phyloP scores from a whole-genome alignment of 805 yeast species.

The Myxozyma neglecta region DNA sequence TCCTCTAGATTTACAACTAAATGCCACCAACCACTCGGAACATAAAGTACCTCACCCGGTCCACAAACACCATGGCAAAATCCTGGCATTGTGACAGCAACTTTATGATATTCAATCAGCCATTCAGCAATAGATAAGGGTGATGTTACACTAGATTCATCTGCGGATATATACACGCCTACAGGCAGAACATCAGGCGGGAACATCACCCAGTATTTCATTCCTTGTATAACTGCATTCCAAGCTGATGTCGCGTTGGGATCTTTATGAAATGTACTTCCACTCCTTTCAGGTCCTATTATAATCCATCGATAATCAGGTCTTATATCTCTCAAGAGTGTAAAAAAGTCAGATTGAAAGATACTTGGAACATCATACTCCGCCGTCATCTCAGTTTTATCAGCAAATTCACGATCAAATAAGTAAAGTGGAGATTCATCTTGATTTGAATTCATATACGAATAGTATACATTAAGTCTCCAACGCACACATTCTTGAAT shows the following conservation, averaged over 20 bases:
- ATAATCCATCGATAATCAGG: slow-evolving; percentile 95
- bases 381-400: slow-evolving; percentile 52
- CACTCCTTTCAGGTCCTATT: slow-evolving; percentile 76
- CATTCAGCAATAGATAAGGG: slow-evolving; percentile 94
- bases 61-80: slow-evolving; percentile 71
- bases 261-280: slow-evolving; percentile 90
- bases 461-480: slow-evolving; percentile 61
- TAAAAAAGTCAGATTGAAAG: slow-evolving; percentile 48
- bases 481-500: slow-evolving; percentile 86
- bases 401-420: slow-evolving; percentile 70
- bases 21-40: slow-evolving; percentile 99
- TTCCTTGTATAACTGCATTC: slow-evolving; percentile 53
- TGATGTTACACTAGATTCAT: slow-evolving; percentile 84
- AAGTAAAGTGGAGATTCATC: slow-evolving; percentile 87
- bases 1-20: slow-evolving; percentile 79
- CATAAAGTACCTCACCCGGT: slow-evolving; percentile 82
- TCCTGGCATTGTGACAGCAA: slow-evolving; percentile 47
- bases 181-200: slow-evolving; percentile 80
- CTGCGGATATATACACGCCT: slow-evolving; percentile 71
- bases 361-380: slow-evolving; percentile 34
- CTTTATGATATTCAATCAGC: slow-evolving; percentile 82
- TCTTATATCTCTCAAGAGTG: slow-evolving; percentile 51
- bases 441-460: slow-evolving; percentile 58
- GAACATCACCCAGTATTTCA: slow-evolving; percentile 50
- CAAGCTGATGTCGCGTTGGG: slow-evolving; percentile 90